Evolutionary conservation across 2,329 filamentous ascomycete species (phyloP).

Genomic region (Penicillium fuscoglaucum): DNA sequence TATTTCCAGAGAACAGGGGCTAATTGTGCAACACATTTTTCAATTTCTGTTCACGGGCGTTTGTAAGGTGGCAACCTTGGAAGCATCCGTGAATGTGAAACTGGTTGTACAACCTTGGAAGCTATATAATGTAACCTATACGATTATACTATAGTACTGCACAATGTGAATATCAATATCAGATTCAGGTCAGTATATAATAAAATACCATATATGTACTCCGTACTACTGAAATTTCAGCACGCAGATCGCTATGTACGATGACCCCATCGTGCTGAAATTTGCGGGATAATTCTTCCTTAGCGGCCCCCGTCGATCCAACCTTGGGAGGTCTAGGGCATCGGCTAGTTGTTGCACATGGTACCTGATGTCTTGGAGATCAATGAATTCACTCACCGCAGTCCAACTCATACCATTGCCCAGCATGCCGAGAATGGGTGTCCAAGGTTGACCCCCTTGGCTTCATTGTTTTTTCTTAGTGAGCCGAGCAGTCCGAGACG

Average conservation of each 20-base stretch:
- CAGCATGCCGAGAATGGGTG: slow-evolving; percentile 11
- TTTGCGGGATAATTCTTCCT: slow-evolving; percentile 22
- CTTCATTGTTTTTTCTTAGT: not conserved
- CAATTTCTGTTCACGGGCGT: not conserved
- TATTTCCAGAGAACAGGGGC: slow-evolving; percentile 3
- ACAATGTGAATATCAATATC: not conserved
- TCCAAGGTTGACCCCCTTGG: not conserved
- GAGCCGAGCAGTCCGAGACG: slow-evolving; percentile 1
- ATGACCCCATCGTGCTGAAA: slow-evolving; percentile 20
- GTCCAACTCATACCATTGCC: not conserved
- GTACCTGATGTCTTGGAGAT: slow-evolving; percentile 16
- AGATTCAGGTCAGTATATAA: not conserved
- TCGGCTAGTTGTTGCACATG: slow-evolving; percentile 9
- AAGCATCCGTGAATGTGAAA: not conserved
- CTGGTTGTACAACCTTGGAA: too few species aligned
- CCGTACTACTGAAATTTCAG: slow-evolving; percentile 2
- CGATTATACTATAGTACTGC: not conserved
- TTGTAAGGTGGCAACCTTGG: not conserved
- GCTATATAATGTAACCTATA: not conserved
- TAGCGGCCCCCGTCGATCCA: slow-evolving; percentile 15
- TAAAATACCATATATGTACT: not conserved
- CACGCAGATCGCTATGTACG: slow-evolving; percentile 17
- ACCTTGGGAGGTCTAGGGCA: slow-evolving; percentile 17
- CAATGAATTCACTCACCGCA: slow-evolving; percentile 17
- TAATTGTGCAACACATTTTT: not conserved